Percentiles rank a stretch among this genome's conserved stretches.
phyloP scores from a whole-genome alignment of 2,329 filamentous ascomycete genomes.

The Fusarium sp. region DNA sequence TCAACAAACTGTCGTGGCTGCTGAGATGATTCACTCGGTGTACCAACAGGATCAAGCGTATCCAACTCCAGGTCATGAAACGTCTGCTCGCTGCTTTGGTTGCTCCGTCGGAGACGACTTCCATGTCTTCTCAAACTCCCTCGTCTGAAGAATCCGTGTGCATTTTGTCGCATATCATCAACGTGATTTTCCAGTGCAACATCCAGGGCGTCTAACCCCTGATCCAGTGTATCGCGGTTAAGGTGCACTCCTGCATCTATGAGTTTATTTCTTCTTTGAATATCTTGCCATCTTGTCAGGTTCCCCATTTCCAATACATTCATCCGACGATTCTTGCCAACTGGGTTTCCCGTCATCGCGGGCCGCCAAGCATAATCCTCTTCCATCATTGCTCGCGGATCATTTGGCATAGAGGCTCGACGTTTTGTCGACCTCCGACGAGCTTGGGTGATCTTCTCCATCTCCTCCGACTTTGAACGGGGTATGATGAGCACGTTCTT shows the following conservation, averaged over 20 bases:
- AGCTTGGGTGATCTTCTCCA: constrained; percentile 64
- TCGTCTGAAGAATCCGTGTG: constrained; percentile 50
- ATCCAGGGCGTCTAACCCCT: constrained; percentile 54
- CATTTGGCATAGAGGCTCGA: constrained; percentile 57
- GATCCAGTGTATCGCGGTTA: constrained; percentile 53
- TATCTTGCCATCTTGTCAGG: constrained; percentile 79
- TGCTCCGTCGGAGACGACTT: constrained; percentile 46
- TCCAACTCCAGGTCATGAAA: constrained; percentile 51
- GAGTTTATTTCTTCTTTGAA: constrained; percentile 70
- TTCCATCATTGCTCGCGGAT: constrained; percentile 57
- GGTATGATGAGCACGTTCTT: constrained; percentile 77
- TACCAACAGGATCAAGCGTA: constrained; percentile 36
- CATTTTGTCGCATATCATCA: constrained; percentile 52
- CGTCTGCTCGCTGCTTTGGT: constrained; percentile 48
- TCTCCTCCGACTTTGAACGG: constrained; percentile 66
- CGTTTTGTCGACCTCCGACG: constrained; percentile 63
- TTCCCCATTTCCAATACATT: constrained; percentile 77
- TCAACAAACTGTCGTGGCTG: constrained; percentile 43
- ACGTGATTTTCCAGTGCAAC: constrained; percentile 55
- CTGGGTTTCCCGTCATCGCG: constrained; percentile 78
- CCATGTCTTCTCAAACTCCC: constrained; percentile 45
- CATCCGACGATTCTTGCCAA: constrained; percentile 75
- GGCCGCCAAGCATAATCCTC: constrained; percentile 75
- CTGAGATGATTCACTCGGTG: constrained; percentile 24
- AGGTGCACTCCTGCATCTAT: constrained; percentile 60